Conservation (phyloP, 805 yeast species). For the Kurtzmaniella cleridarum region DNA sequence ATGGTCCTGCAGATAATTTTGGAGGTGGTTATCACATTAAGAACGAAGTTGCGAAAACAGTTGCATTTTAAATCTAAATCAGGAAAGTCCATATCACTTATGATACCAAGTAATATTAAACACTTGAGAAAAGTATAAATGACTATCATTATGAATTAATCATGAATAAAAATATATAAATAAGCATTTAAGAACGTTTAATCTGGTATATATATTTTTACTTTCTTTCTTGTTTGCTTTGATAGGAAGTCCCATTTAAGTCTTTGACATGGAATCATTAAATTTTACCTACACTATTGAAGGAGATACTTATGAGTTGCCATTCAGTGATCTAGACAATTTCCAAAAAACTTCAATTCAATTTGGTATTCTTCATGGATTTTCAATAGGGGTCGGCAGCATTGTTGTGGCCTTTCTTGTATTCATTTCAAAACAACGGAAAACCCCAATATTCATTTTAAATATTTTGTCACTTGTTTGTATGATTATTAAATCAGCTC, state of each 20-base stretch:
- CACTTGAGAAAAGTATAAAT: too few species aligned
- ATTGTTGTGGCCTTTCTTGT: constrained; percentile 10
- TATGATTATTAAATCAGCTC: constrained; percentile 53
- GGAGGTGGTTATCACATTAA: too few species aligned
- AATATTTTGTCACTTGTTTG: constrained; percentile 58
- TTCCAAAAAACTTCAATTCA: neutral
- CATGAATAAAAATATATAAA: too few species aligned
- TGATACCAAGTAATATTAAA: too few species aligned
- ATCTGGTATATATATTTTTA: too few species aligned
- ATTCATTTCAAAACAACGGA: constrained; percentile 36
- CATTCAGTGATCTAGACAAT: neutral
- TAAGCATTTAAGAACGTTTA: too few species aligned
- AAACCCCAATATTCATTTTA: constrained; percentile 67
- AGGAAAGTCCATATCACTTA: neutral
- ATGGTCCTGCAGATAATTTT: too few species aligned
- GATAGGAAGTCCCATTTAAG: too few species aligned
- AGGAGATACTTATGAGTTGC: neutral
- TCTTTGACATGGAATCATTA: too few species aligned
- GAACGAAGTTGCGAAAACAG: too few species aligned
- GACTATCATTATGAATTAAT: too few species aligned
- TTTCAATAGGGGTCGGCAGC: constrained; percentile 13
- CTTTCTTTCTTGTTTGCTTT: too few species aligned
- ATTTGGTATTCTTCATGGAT: constrained; percentile 12
- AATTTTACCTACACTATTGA: neutral
- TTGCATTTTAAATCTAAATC: neutral